phyloP scores from a whole-genome alignment of 169 alveolate genomes.

The Babesia ovata region DNA sequence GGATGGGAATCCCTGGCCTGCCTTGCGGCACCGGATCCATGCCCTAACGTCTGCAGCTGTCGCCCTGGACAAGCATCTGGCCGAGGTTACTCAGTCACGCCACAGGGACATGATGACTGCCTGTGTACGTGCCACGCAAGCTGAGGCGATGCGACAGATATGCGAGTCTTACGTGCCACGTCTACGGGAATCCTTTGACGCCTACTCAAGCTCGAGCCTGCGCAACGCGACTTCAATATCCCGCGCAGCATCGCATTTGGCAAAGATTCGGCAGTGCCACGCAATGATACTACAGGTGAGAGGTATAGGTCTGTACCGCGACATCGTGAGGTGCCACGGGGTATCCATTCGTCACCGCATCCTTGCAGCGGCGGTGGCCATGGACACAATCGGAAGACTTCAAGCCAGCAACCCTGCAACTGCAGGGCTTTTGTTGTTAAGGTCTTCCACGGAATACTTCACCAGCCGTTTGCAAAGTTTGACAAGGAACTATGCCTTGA shows the following conservation, averaged over 20 bases:
- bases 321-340: conserved; percentile 5
- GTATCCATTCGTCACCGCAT: conserved; percentile 14
- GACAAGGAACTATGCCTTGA: not conserved
- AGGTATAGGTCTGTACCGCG: not conserved
- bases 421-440: not conserved
- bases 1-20: not conserved
- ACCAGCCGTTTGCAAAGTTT: conserved; percentile 10
- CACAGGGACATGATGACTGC: conserved; percentile 32
- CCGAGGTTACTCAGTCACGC: conserved; percentile 42
- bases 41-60: conserved; percentile 6
- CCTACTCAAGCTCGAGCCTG: conserved; percentile 36
- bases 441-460: not conserved
- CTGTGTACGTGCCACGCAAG: conserved; percentile 4
- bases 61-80: conserved; percentile 47
- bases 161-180: conserved; percentile 3
- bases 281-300: not conserved
- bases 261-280: not conserved
- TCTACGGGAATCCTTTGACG: conserved; percentile 31
- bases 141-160: not conserved
- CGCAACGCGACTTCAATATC: conserved; percentile 22
- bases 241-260: not conserved
- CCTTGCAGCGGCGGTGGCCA: conserved; percentile 27
- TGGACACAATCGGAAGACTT: conserved; percentile 8
- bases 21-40: conserved; percentile 37
- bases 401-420: not conserved